Evolutionary conservation across 2,329 filamentous ascomycete species (phyloP).

Genomic region (Cladophialophora psammophila): DNA sequence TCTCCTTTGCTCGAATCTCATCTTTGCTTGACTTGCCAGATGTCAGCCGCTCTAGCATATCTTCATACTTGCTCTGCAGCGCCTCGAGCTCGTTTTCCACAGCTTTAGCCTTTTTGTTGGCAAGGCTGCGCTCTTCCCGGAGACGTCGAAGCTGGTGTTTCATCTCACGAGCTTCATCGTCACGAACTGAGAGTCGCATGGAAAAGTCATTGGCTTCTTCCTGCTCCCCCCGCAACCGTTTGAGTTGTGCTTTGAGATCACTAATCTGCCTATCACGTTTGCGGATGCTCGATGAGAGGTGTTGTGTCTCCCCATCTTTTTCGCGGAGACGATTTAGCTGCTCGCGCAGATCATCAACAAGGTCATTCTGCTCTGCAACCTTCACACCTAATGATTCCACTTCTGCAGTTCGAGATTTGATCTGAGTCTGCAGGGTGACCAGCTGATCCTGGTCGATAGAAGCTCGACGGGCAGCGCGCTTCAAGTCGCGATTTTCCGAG

Average conservation of each 20-base stretch:
- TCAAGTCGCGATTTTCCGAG: constrained; percentile 57
- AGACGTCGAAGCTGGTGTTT: constrained; percentile 70
- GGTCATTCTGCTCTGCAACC: constrained; percentile 71
- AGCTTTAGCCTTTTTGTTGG: constrained; percentile 51
- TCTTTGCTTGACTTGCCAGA: constrained; percentile 49
- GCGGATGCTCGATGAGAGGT: constrained; percentile 73
- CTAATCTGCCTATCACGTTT: constrained; percentile 73
- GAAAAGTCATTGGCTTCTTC: constrained; percentile 63
- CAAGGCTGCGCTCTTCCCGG: constrained; percentile 55
- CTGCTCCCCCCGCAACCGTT: constrained; percentile 61
- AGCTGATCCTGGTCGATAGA: constrained; percentile 52
- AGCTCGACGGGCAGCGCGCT: constrained; percentile 61
- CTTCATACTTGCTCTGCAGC: constrained; percentile 68
- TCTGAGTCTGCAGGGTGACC: constrained; percentile 54
- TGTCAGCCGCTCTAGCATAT: constrained; percentile 60
- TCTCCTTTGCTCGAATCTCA: constrained; percentile 66
- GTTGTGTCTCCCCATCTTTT: constrained; percentile 67
- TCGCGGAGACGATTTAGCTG: constrained; percentile 58
- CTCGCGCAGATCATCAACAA: constrained; percentile 61
- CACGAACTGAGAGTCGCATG: constrained; percentile 73
- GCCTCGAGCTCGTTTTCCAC: constrained; percentile 53
- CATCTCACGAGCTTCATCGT: constrained; percentile 66
- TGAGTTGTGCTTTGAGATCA: constrained; percentile 65
- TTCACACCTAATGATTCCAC: constrained; percentile 75
- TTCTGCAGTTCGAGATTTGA: constrained; percentile 57